Evolutionary conservation across 495 filamentous ascomycete genomes (phyloP).

Genomic region (Podospora appendiculata): DNA sequence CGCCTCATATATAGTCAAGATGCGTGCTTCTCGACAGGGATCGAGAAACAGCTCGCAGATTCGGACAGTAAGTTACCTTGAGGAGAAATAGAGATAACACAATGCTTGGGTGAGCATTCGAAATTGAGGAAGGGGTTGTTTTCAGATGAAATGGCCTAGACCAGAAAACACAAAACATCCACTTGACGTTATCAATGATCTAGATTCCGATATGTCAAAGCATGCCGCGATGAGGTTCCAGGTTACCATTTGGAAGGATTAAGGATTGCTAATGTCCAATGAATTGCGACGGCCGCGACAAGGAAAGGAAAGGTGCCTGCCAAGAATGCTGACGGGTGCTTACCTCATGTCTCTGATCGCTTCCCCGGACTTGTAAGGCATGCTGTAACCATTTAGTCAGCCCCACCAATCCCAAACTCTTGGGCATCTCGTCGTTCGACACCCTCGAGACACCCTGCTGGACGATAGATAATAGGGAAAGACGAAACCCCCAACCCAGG

Average conservation of each 20-base stretch:
- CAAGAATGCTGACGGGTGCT: conserved; percentile 8
- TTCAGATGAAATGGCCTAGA: neutral
- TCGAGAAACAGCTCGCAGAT: conserved; percentile 2
- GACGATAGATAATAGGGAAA: too few species aligned
- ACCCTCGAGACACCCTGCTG: too few species aligned
- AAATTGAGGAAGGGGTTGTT: neutral
- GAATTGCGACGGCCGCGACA: too few species aligned
- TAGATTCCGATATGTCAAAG: neutral
- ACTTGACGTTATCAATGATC: neutral
- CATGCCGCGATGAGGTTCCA: neutral
- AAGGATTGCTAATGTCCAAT: neutral
- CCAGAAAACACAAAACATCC: neutral
- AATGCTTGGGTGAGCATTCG: conserved; percentile 4
- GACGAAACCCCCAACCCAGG: too few species aligned
- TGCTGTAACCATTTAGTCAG: too few species aligned
- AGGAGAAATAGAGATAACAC: neutral
- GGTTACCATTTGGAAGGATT: neutral
- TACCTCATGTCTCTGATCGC: conserved; percentile 1
- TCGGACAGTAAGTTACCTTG: neutral
- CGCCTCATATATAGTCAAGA: conserved; percentile 10
- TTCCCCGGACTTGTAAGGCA: too few species aligned
- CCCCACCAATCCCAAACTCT: too few species aligned
- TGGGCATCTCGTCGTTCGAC: too few species aligned
- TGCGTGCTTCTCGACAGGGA: neutral
- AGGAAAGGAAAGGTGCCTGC: neutral